Conservation (phyloP, 306 rosid genomes). For the Trifolium pratense region DNA sequence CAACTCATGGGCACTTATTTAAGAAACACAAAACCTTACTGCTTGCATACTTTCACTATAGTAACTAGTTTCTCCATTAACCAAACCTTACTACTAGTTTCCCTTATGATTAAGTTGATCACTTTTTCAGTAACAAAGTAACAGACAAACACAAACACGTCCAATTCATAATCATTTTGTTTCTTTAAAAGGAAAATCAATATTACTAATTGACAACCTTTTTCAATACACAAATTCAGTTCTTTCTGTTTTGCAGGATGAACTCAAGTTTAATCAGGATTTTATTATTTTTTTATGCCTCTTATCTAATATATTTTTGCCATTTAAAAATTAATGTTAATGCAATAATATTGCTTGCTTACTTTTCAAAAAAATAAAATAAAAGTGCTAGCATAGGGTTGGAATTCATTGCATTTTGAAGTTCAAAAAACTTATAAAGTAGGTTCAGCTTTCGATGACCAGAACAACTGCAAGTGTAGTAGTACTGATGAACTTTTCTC, state of each 20-base stretch:
- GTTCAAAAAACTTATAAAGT: slow-evolving; percentile 40
- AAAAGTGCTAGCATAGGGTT: slow-evolving; percentile 15
- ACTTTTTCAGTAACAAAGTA: slow-evolving; percentile 13
- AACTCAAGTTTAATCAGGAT: no score
- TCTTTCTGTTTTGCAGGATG: not conserved
- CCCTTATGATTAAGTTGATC: not conserved
- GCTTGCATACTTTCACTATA: no score
- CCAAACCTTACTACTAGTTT: no score
- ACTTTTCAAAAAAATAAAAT: no score
- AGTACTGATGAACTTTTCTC: slow-evolving; percentile 45
- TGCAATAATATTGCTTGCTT: not conserved
- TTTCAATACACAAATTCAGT: not conserved
- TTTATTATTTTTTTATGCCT: not conserved
- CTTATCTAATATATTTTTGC: no score
- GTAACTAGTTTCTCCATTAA: no score
- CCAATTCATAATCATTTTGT: slow-evolving; percentile 21
- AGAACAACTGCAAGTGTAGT: slow-evolving; percentile 43
- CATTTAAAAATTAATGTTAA: not conserved
- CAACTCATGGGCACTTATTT: no score
- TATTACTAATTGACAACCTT: slow-evolving; percentile 1
- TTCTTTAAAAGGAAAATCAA: slow-evolving; percentile 8
- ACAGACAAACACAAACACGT: slow-evolving; percentile 13
- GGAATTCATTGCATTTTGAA: slow-evolving; percentile 31
- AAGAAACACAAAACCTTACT: no score
- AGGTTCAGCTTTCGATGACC: slow-evolving; percentile 47